Evolutionary conservation across 768 basidiomycete genomes (phyloP), one percentile per base, ranked within the genome.

Genomic region (Leccinum longicurvipes): DNA sequence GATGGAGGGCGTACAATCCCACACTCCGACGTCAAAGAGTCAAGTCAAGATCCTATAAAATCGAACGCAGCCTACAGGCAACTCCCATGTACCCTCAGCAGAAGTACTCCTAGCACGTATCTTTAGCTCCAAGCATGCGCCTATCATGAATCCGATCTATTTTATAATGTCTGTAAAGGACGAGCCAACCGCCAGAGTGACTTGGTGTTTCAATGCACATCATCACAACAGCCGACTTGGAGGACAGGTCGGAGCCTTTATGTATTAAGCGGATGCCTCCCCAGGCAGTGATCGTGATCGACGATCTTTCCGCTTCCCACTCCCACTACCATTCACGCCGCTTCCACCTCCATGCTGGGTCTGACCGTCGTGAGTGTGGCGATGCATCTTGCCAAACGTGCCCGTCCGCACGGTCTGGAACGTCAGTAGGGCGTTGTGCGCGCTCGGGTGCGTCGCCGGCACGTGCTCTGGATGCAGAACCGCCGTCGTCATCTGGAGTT

Each of bases 371-470:
- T n/a, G 36, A 36, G n/a, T n/a, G 3, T 36, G 36, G n/a, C n/a
- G 55, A 25, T 61, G 39, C 39, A 36, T 48, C 23, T 47, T 61
- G 0, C 63, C 54, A n/a, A 66, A 68, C 11, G 41, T 48, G 10
- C 68, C 66, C 0, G 57, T 47, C 25, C 67, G 62, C 21, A 63
- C 47, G 7, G 57, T 68, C n/a, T 71, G 66, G 25, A 71, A 70
- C 2, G 70, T 66, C 54, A 77, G 69, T 4, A 81, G 70, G 1
- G 77, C 71, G 55, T 80, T 79, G 60, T 85, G 82, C 45, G 81
- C 73, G 59, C 81, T 82, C 1, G 83, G 78, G 60, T 85, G 83
- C 1, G 83, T 84, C 2, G 77, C 79, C 0, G 74, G 73, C 52
- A 78, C 73, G 23, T 76, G 70, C 36, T 77, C 76, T 1, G 63